A percentile compares a stretch with the other conserved stretches of the same genome.
Conservation (phyloP, 345 rosid genomes). For the Gossypium rotundifolium region DNA sequence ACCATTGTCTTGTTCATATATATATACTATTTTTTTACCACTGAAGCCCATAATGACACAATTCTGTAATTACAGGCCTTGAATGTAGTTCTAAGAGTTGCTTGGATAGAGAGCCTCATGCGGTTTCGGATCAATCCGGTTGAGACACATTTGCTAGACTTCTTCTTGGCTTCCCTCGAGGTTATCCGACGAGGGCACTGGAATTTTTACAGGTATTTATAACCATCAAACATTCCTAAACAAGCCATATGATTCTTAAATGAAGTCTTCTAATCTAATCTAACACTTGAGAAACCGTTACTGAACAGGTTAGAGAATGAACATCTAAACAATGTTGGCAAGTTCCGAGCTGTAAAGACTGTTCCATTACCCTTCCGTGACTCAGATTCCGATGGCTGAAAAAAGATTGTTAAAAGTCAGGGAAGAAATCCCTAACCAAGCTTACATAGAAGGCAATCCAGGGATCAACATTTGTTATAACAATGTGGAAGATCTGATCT, state of each 20-base stretch:
- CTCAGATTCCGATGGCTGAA: slow-evolving; percentile 55
- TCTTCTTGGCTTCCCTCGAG: slow-evolving; percentile 82
- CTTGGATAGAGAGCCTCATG: slow-evolving; percentile 76
- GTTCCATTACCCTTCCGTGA: slow-evolving; percentile 85
- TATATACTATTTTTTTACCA: background rate
- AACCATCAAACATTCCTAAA: background rate
- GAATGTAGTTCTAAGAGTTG: slow-evolving; percentile 69
- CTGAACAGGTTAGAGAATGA: slow-evolving; percentile 79
- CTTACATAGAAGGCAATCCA: slow-evolving; percentile 1
- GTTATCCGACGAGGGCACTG: slow-evolving; percentile 92
- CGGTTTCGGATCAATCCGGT: slow-evolving; percentile 40
- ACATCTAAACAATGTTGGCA: slow-evolving; percentile 80
- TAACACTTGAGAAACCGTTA: background rate
- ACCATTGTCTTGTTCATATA: background rate
- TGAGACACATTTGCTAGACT: slow-evolving; percentile 63
- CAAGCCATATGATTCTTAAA: background rate
- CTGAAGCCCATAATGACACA: background rate
- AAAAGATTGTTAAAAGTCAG: background rate
- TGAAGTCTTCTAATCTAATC: background rate
- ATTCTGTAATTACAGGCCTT: slow-evolving; percentile 43
- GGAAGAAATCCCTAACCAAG: background rate
- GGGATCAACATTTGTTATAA: slow-evolving; percentile 11
- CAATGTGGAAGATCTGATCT: slow-evolving; percentile 3
- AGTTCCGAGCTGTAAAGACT: slow-evolving; percentile 79
- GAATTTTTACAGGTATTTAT: slow-evolving; percentile 85